These are phyloP conservation scores for Isochrysis galbana DNA, from an alignment of 78 protist genomes.

Conservation along the genomic window DNA sequence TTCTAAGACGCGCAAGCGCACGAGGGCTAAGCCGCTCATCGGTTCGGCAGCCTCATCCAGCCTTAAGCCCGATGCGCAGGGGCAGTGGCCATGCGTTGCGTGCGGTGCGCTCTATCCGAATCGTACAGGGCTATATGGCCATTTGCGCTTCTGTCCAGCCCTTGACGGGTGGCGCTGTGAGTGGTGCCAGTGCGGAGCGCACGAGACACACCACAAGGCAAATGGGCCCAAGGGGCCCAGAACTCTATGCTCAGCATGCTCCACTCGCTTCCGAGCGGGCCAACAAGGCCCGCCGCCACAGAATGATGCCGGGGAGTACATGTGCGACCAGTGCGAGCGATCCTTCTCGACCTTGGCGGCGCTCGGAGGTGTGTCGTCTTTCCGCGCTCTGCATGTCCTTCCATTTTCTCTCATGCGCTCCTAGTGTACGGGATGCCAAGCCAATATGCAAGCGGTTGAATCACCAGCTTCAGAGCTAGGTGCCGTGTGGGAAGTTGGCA, in stretches of 20 bases:
- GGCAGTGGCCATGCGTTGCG: background rate
- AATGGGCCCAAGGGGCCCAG: background rate
- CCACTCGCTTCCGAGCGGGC: conserved; percentile 14
- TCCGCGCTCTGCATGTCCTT: too few species aligned
- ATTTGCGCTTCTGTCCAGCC: background rate
- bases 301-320: background rate
- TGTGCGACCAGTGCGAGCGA: background rate
- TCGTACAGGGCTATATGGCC: background rate
- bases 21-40: background rate
- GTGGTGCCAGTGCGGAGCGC: background rate
- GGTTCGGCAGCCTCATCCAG: background rate
- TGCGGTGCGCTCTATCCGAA: background rate
- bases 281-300: background rate
- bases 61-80: background rate
- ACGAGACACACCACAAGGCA: background rate
- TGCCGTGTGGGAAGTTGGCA: too few species aligned
- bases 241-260: conserved; percentile 4
- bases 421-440: too few species aligned
- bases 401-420: too few species aligned
- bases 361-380: too few species aligned
- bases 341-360: conserved; percentile 4
- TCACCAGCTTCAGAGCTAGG: too few species aligned
- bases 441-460: too few species aligned
- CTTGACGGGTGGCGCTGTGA: background rate
- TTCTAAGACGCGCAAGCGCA: background rate